A percentile compares a stretch with the other conserved stretches of the same genome.
phyloP scores from a whole-genome alignment of 2,329 filamentous ascomycete genomes.

The Escovopsis sp. region DNA sequence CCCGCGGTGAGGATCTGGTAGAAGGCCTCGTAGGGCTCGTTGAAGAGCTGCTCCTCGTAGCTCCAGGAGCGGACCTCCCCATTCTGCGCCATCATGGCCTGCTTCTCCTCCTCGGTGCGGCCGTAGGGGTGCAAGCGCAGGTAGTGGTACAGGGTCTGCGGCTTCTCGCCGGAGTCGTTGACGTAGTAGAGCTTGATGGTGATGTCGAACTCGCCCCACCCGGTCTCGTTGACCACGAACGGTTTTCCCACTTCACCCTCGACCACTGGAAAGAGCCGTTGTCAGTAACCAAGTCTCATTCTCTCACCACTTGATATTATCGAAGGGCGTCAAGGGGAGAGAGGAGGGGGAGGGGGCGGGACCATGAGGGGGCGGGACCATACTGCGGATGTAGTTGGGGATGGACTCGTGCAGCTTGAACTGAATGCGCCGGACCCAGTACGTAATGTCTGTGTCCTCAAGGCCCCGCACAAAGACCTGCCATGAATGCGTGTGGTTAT shows the following conservation, averaged over 20 bases:
- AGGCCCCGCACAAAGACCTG: slow-evolving; percentile 84
- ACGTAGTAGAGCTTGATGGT: slow-evolving; percentile 91
- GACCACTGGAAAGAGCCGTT: slow-evolving; percentile 32
- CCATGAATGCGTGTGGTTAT: slow-evolving; percentile 95
- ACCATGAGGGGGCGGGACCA: slow-evolving; percentile 12
- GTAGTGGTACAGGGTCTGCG: slow-evolving; percentile 88
- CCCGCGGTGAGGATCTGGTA: slow-evolving; percentile 74
- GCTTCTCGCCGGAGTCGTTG: slow-evolving; percentile 77
- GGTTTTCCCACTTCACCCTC: slow-evolving; percentile 54
- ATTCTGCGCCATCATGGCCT: slow-evolving; percentile 40
- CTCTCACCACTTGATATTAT: slow-evolving; percentile 7
- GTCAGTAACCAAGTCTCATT: not conserved
- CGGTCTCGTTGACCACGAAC: slow-evolving; percentile 81
- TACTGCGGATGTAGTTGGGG: slow-evolving; percentile 72
- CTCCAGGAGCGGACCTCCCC: slow-evolving; percentile 61
- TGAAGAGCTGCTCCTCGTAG: slow-evolving; percentile 93
- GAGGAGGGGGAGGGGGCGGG: not conserved
- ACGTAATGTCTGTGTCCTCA: slow-evolving; percentile 79
- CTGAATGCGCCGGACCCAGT: slow-evolving; percentile 93
- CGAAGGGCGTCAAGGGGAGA: not conserved
- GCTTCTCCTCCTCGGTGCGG: slow-evolving; percentile 59
- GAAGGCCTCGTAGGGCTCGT: slow-evolving; percentile 87
- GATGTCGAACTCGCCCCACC: slow-evolving; percentile 97
- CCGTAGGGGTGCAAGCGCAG: slow-evolving; percentile 85
- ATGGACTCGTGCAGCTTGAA: slow-evolving; percentile 98